These are phyloP conservation scores for Metarhizium guizhouense DNA, from an alignment of 2,329 filamentous ascomycete species.

Conservation along the genomic window DNA sequence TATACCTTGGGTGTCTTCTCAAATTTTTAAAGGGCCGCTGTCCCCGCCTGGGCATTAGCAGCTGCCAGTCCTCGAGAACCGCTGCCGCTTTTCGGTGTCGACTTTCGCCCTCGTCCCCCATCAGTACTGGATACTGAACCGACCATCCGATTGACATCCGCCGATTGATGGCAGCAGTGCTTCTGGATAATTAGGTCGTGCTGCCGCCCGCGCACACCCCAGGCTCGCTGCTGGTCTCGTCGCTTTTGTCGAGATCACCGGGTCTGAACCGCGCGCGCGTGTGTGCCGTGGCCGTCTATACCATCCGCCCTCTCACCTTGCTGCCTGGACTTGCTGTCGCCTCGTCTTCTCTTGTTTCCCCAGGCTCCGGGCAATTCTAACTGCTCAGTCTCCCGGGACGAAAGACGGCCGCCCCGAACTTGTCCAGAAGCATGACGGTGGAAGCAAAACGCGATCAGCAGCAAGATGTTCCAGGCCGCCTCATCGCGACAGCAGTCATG, in stretches of 20 bases:
- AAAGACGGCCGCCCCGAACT: not conserved
- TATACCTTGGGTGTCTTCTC: not conserved
- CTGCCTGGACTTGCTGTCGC: not conserved
- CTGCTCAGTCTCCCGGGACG: not conserved
- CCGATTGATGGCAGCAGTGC: constrained; percentile 9
- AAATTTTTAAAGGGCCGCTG: not conserved
- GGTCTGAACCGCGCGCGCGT: constrained; percentile 8
- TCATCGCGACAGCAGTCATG: constrained; percentile 19
- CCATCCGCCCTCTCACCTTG: not conserved
- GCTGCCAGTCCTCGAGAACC: not conserved
- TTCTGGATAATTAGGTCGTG: constrained; percentile 7
- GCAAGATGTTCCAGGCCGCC: constrained; percentile 29
- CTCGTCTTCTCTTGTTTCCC: not conserved
- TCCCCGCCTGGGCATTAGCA: not conserved
- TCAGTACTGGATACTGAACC: not conserved
- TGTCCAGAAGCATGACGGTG: constrained; percentile 25
- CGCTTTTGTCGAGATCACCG: constrained; percentile 7
- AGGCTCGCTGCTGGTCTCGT: constrained; percentile 8
- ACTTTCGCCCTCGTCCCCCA: not conserved
- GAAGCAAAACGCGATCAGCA: constrained; percentile 24
- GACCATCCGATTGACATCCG: not conserved
- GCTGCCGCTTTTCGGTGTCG: constrained; percentile 5
- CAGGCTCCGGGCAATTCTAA: not conserved
- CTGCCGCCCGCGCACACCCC: constrained; percentile 10
- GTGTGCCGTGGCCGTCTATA: constrained; percentile 6